Evolutionary conservation across 495 filamentous ascomycete species (phyloP).

Genomic region (Daldinia bambusicola): DNA sequence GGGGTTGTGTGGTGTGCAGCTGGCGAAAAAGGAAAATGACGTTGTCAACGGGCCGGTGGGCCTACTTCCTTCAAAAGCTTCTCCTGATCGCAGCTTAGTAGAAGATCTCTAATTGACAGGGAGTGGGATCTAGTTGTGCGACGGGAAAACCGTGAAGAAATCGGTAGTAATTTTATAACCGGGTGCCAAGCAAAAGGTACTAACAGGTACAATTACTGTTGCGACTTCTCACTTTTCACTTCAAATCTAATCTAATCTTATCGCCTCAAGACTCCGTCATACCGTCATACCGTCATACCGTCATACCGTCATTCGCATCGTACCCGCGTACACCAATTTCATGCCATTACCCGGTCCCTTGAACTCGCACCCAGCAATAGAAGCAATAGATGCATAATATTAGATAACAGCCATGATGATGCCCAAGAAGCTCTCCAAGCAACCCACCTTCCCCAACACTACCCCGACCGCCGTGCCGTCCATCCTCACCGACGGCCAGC

Average conservation of each 20-base stretch:
- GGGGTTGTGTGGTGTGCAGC: too few species aligned
- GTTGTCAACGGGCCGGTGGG: conserved; percentile 17
- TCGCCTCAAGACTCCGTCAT: conserved; percentile 10
- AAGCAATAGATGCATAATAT: neutral
- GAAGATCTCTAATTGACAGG: conserved; percentile 8
- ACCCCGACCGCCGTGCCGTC: conserved; percentile 19
- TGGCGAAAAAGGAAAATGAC: conserved; percentile 13
- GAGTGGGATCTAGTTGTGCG: neutral
- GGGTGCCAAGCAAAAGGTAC: neutral
- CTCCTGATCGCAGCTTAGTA: conserved; percentile 18
- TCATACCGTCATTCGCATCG: neutral
- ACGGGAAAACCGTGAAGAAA: conserved; percentile 3
- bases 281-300: neutral
- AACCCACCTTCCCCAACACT: conserved; percentile 35
- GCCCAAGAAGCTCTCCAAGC: conserved; percentile 45
- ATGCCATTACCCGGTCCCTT: neutral
- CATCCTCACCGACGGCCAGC: conserved; percentile 74
- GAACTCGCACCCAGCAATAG: neutral
- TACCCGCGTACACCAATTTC: neutral
- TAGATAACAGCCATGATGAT: neutral
- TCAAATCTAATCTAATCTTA: conserved; percentile 9
- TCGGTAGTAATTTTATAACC: conserved; percentile 30
- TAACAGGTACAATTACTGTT: neutral
- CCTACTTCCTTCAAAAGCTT: conserved; percentile 6
- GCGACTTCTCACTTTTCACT: neutral